phyloP scores from a whole-genome alignment of 2,329 filamentous ascomycete species.

The Teratosphaeria gauchensis region DNA sequence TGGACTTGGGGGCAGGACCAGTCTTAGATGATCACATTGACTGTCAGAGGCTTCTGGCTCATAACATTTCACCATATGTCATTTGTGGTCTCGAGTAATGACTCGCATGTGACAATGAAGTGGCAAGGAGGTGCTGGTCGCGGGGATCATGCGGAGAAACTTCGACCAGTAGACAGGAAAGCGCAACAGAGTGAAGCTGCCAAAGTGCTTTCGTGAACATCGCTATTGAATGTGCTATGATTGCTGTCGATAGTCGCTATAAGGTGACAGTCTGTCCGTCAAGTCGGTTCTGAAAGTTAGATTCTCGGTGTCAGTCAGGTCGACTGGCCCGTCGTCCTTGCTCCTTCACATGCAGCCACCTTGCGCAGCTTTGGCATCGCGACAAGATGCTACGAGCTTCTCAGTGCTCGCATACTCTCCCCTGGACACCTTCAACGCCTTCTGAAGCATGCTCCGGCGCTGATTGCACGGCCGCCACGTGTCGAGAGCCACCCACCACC shows the following conservation, averaged over 20 bases:
- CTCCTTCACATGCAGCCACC: too few species aligned
- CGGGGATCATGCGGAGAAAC: background rate
- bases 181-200: background rate
- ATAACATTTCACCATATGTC: too few species aligned
- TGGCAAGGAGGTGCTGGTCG: background rate
- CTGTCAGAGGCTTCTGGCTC: too few species aligned
- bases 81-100: too few species aligned
- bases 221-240: background rate
- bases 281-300: background rate
- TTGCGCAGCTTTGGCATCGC: too few species aligned
- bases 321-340: too few species aligned
- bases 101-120: background rate
- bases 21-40: too few species aligned
- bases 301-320: background rate
- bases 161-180: background rate
- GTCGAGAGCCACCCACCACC: background rate
- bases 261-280: background rate
- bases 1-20: too few species aligned
- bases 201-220: background rate
- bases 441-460: background rate
- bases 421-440: background rate
- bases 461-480: background rate
- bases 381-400: too few species aligned
- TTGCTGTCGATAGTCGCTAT: background rate
- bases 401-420: too few species aligned